Conservation (phyloP, 495 filamentous ascomycete genomes). For the Neurospora sp. region DNA sequence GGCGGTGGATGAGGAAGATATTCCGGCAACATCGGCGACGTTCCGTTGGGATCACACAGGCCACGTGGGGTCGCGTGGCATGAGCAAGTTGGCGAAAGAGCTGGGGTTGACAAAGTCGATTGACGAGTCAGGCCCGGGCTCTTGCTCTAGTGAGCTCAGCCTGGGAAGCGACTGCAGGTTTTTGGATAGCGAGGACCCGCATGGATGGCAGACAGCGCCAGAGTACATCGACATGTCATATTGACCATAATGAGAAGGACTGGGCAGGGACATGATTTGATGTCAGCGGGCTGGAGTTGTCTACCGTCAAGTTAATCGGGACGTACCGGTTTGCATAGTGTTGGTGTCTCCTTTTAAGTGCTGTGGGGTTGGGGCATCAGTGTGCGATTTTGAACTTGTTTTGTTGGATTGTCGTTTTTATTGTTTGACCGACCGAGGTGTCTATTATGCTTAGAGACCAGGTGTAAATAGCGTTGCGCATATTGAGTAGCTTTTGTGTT, state of each 20-base stretch:
- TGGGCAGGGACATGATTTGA: neutral
- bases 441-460: neutral
- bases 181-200: constrained; percentile 17
- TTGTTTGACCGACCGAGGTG: neutral
- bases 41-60: constrained; percentile 7
- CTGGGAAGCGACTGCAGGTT: constrained; percentile 5
- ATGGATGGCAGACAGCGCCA: constrained; percentile 9
- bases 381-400: neutral
- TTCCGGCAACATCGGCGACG: neutral
- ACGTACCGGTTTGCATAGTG: neutral
- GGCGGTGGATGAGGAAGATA: neutral
- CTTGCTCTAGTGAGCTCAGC: neutral
- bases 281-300: neutral
- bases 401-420: neutral
- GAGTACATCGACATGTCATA: neutral
- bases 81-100: neutral
- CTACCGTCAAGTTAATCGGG: neutral
- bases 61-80: neutral
- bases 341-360: neutral
- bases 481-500: neutral
- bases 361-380: neutral
- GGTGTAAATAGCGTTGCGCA: neutral
- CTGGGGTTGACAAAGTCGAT: neutral
- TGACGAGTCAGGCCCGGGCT: neutral
- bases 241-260: neutral